These are phyloP conservation scores for Zanthoxylum bungeanum DNA, from an alignment of 345 rosid species.

Conservation along the genomic window DNA sequence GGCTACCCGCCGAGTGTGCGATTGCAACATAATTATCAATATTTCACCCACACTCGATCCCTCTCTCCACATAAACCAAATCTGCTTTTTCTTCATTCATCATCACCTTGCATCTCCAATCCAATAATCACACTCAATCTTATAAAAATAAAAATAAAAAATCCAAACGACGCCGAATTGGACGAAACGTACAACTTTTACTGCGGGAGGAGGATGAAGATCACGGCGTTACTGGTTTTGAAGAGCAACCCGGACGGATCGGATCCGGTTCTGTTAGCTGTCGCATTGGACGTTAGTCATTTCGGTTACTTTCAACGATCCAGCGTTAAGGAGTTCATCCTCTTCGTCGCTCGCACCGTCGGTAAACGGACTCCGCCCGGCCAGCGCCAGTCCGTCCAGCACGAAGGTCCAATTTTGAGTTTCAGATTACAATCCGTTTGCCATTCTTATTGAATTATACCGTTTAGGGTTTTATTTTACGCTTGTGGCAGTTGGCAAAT, in stretches of 20 bases:
- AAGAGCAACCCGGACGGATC: slow-evolving; percentile 62
- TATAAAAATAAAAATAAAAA: neutral
- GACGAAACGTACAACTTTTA: neutral
- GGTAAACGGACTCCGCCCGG: slow-evolving; percentile 80
- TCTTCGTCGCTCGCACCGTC: slow-evolving; percentile 89
- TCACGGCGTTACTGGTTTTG: slow-evolving; percentile 83
- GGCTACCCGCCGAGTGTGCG: slow-evolving; percentile 10
- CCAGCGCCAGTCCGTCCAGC: slow-evolving; percentile 92
- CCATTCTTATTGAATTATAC: neutral
- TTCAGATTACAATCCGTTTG: neutral
- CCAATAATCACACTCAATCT: neutral
- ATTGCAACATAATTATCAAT: neutral
- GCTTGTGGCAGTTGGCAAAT: neutral
- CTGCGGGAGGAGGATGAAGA: slow-evolving; percentile 54
- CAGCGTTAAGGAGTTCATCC: slow-evolving; percentile 78
- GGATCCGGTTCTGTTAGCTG: slow-evolving; percentile 65
- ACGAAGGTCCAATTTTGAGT: slow-evolving; percentile 53
- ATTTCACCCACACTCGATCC: neutral
- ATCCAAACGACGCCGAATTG: neutral
- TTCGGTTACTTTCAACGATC: slow-evolving; percentile 90
- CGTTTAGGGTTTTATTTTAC: neutral
- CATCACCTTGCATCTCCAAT: neutral
- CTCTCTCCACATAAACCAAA: neutral
- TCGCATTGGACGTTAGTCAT: slow-evolving; percentile 76
- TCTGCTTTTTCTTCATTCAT: neutral